Evolutionary conservation across 106 monocot genomes (phyloP), one percentile per base, ranked within the genome.

Genomic region (Amphibolis antarctica): DNA sequence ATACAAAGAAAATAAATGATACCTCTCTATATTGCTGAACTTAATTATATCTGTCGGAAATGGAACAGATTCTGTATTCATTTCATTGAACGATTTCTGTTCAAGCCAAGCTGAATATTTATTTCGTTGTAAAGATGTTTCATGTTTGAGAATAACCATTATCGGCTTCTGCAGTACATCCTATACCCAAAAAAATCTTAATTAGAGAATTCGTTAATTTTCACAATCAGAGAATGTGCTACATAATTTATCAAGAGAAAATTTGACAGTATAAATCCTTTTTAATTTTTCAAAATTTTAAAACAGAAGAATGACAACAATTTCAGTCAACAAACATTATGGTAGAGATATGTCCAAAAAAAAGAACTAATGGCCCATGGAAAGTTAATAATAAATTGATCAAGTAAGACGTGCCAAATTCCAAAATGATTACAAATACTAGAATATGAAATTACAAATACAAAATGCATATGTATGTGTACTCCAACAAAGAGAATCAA

Each of bases 101-200:
- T 96, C 82, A 72, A 89, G 80, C 96, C 86, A 90, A 60, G 62
- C 44, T 22, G 79, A 75, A 66, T 74, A 44, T 43, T 76, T 72
- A 22, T 72, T 70, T 55, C 53, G 65, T 18, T 48, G 73, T 18
- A 66, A 26, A 14, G 28, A 51, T 71, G 60, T 65, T 77, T 82
- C 84, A 73, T 81, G 63, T 24, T 71, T 76, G 45, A 94, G 73
- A 59, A 89, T 27, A 59, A 61, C 42, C 74, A 80, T 82, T n/a
- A 85, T 64, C 53, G 83, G 82, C 82, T 82, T 68, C 71, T 96
- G 81, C 64, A 96, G 68, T 31, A 79, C 43, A 53, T 90, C 96
- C 94, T 96, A 46, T 17, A 60, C 5, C 14, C 27, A 61, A 65
- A 45, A 50, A 14, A 46, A 1, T 28, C 9, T 25, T 15, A 56